Evolutionary conservation across 2,329 filamentous ascomycete genomes (phyloP).

Genomic region (Diplodia corticola): DNA sequence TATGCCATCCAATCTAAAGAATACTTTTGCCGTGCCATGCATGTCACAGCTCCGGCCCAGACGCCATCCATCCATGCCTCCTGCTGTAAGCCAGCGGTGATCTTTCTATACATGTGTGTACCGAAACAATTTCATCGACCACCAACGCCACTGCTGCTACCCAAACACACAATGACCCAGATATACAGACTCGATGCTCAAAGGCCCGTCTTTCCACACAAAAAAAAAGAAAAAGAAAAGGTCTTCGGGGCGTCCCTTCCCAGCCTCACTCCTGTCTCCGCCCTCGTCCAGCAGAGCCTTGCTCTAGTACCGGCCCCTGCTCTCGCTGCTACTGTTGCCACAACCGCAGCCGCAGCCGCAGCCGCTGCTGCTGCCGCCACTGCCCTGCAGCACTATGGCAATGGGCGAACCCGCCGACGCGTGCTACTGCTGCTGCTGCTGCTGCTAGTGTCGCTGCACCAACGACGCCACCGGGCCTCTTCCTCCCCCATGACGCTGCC

Average conservation of each 20-base stretch:
- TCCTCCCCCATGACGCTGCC: neutral
- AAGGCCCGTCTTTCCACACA: neutral
- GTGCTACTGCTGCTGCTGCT: neutral
- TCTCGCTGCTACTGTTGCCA: neutral
- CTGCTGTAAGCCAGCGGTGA: too few species aligned
- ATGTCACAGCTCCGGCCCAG: too few species aligned
- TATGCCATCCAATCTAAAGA: too few species aligned
- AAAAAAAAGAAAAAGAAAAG: too few species aligned
- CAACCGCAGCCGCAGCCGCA: too few species aligned
- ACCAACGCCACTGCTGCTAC: neutral
- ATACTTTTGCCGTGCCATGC: too few species aligned
- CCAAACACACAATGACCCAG: too few species aligned
- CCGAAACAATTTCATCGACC: neutral
- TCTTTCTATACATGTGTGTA: neutral
- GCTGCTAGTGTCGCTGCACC: neutral
- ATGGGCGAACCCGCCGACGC: neutral
- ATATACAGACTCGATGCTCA: neutral
- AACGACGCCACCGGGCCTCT: neutral
- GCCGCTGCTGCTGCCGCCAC: neutral
- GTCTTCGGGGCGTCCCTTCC: too few species aligned
- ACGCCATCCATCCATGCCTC: too few species aligned
- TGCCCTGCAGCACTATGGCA: neutral
- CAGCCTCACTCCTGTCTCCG: too few species aligned
- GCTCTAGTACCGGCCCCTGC: too few species aligned
- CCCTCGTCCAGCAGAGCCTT: neutral